Conservation (phyloP, 495 filamentous ascomycete species). For the Penicillium waksmanii region DNA sequence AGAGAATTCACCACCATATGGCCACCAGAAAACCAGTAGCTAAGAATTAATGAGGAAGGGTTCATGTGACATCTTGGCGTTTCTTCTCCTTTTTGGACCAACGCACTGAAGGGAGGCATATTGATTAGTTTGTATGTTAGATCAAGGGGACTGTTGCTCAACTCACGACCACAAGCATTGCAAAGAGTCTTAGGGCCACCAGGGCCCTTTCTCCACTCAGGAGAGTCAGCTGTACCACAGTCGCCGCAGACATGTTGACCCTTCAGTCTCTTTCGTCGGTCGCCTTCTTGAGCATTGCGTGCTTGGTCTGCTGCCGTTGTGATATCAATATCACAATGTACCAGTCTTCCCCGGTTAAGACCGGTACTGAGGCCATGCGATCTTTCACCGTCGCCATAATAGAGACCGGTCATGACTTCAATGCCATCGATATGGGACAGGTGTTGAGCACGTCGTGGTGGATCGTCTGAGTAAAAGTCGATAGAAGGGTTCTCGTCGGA, state of each 20-base stretch:
- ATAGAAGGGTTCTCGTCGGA: constrained; percentile 67
- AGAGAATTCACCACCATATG: not conserved
- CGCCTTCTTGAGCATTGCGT: constrained; percentile 53
- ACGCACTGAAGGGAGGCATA: constrained; percentile 46
- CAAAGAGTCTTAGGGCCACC: constrained; percentile 94
- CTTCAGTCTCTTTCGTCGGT: constrained; percentile 91
- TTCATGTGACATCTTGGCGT: constrained; percentile 37
- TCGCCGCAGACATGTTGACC: constrained; percentile 97
- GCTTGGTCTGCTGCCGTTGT: constrained; percentile 73
- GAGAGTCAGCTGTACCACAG: constrained; percentile 91
- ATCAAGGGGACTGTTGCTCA: not conserved
- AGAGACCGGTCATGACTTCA: constrained; percentile 89
- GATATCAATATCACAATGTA: constrained; percentile 85
- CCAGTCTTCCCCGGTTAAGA: constrained; percentile 72
- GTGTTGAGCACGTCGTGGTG: constrained; percentile 73
- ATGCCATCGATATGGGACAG: constrained; percentile 82
- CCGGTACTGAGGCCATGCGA: constrained; percentile 89
- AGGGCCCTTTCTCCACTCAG: constrained; percentile 96
- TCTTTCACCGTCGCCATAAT: constrained; percentile 87
- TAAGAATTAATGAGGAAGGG: not conserved
- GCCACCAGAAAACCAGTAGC: not conserved
- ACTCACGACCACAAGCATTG: constrained; percentile 89
- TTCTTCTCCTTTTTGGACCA: constrained; percentile 85
- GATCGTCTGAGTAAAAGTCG: constrained; percentile 77
- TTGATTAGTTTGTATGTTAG: constrained; percentile 3